Evolutionary conservation across 1,139 yeast genomes (phyloP), one percentile per base, ranked within the genome.

Genomic region (Wickerhamomyces sp.): DNA sequence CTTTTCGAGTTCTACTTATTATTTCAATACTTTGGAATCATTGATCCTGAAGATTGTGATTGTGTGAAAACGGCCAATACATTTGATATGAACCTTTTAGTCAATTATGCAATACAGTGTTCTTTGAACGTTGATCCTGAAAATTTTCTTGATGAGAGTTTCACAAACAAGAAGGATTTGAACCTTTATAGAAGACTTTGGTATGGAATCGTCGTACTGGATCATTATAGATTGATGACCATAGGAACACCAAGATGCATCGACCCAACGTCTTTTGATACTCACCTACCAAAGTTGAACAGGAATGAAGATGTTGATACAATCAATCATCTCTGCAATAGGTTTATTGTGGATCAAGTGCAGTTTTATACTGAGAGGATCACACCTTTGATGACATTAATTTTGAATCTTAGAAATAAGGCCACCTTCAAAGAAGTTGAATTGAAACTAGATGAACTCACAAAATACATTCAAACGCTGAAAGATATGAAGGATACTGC

Each of bases 161-260:
- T 33, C 8, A 32, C 33, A 1, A 38, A 35, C 2, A 12, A 28
- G n/a, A 29, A 37, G 7, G 31, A 40, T 17, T 35, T 24, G 12
- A 47, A 51, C 29, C 17, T 48, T 16, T 28, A 37, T 11, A 44
- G 54, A 43, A 38, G 55, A 27, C 26, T 51, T 12, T 51, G 55
- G 55, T 40, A 38, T 18, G 36, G 37, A 19, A 31, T 49, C 14
- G 32, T 44, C 2, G 36, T 35, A 9, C 23, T 49, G 18, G 51
- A 49, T 29, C 35, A 41, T 15, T 38, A 46, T 20, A 48, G 42
- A 26, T 16, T 42, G 23, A 37, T 48, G 41, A 21, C 37, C 1
- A 33, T 31, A 13, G 55, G 55, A 1, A 20, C 37, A 10, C 51
- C 53, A 1, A 42, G 52, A 9, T 21, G 47, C 17, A 44, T 49